Conservation (phyloP, 306 rosid genomes). For the Glycine tomentella region DNA sequence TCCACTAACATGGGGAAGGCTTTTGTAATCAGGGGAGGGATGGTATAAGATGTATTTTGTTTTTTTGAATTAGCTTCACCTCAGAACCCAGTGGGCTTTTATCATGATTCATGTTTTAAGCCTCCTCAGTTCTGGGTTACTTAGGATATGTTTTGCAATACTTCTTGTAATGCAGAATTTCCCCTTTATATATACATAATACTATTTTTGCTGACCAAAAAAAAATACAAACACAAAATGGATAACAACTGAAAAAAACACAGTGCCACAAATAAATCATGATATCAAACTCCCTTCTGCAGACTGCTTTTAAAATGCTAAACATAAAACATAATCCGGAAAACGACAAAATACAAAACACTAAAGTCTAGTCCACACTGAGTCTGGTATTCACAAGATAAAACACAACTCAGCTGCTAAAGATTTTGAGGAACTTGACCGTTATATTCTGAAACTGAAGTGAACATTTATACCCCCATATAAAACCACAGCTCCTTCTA, state of each 20-base stretch:
- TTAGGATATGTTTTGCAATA: too few species aligned
- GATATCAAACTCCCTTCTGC: conserved; percentile 21
- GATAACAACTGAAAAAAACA: conserved; percentile 9
- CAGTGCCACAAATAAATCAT: conserved; percentile 25
- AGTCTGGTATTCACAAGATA: not conserved
- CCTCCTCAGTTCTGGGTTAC: too few species aligned
- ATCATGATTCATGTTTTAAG: too few species aligned
- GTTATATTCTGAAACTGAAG: not conserved
- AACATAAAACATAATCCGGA: conserved; percentile 5
- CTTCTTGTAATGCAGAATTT: too few species aligned
- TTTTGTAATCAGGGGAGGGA: too few species aligned
- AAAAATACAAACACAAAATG: not conserved
- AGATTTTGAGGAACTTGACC: not conserved
- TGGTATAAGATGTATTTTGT: too few species aligned
- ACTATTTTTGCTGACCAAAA: too few species aligned
- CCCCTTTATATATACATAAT: too few species aligned
- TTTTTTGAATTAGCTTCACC: too few species aligned
- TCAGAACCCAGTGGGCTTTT: too few species aligned
- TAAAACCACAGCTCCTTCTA: conserved; percentile 4
- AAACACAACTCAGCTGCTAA: not conserved
- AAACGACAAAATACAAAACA: conserved; percentile 30
- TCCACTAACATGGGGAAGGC: too few species aligned
- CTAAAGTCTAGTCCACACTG: conserved; percentile 6
- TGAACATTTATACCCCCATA: not conserved
- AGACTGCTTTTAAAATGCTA: not conserved